phyloP scores from a whole-genome alignment of 169 alveolate species.

The Plasmodium adleri region DNA sequence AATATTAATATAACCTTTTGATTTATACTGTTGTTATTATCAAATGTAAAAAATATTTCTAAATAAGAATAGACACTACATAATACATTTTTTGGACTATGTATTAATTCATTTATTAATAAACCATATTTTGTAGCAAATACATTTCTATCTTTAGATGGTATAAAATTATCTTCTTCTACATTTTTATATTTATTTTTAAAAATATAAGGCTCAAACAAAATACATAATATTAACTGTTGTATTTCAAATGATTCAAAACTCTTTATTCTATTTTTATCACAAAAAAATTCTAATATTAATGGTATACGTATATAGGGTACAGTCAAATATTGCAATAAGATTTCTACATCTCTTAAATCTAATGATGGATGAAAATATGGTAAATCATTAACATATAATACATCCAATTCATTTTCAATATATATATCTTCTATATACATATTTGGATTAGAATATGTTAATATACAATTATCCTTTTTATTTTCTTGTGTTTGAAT shows the following conservation, averaged over 20 bases:
- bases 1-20: constrained; percentile 41
- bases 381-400: constrained; percentile 85
- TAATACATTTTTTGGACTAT: constrained; percentile 61
- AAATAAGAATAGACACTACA: constrained; percentile 64
- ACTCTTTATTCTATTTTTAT: constrained; percentile 83
- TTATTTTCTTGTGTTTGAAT: constrained; percentile 65
- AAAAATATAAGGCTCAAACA: constrained; percentile 88
- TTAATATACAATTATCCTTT: constrained; percentile 48
- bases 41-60: constrained; percentile 57
- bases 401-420: constrained; percentile 87
- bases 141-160: constrained; percentile 79
- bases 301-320: constrained; percentile 90
- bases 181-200: constrained; percentile 78
- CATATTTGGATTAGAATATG: constrained; percentile 75
- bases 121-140: constrained; percentile 87
- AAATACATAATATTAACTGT: constrained; percentile 84
- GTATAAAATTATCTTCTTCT: constrained; percentile 81
- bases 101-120: constrained; percentile 84
- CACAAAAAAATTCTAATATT: constrained; percentile 87
- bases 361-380: constrained; percentile 83
- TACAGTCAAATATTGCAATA: constrained; percentile 89
- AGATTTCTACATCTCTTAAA: constrained; percentile 86
- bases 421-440: constrained; percentile 51
- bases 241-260: constrained; percentile 85
- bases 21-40: constrained; percentile 37